Conservation (phyloP, 345 rosid genomes). For the Euclidium syriacum region DNA sequence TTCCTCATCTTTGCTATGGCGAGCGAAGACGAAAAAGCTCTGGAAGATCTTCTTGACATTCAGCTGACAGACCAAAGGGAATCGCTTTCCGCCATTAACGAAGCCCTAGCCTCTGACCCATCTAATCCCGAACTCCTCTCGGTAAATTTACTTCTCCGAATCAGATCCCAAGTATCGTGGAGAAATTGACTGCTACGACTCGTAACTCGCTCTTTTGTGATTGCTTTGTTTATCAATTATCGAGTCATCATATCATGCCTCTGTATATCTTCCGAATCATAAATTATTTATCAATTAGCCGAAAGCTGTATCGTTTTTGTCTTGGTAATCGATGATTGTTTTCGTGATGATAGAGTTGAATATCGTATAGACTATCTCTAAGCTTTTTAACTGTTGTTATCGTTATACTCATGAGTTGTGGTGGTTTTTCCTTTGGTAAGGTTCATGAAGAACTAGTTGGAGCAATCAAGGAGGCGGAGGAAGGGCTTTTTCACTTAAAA, state of each 20-base stretch:
- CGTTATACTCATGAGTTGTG: background rate
- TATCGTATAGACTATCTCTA: background rate
- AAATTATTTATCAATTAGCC: background rate
- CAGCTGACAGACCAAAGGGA: constrained; percentile 72
- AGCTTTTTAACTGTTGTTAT: background rate
- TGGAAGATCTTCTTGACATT: constrained; percentile 69
- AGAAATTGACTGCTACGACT: background rate
- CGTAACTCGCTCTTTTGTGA: background rate
- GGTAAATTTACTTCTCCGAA: constrained; percentile 29
- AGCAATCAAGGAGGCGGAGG: constrained; percentile 71
- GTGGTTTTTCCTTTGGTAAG: constrained; percentile 26
- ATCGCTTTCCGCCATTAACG: constrained; percentile 58
- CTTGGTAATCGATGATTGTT: background rate
- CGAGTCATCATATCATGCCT: background rate
- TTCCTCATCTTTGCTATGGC: constrained; percentile 41
- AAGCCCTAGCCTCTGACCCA: constrained; percentile 68
- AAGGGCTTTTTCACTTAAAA: constrained; percentile 69
- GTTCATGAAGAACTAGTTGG: constrained; percentile 67
- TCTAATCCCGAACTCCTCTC: constrained; percentile 63
- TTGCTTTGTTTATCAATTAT: background rate
- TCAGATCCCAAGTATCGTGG: background rate
- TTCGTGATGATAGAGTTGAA: too few relatives aligned
- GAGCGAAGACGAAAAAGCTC: constrained; percentile 57
- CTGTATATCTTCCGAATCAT: background rate
- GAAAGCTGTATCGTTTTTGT: background rate